Conservation (phyloP, 257 asterid species). For the Parsonsia alboflavescens region DNA sequence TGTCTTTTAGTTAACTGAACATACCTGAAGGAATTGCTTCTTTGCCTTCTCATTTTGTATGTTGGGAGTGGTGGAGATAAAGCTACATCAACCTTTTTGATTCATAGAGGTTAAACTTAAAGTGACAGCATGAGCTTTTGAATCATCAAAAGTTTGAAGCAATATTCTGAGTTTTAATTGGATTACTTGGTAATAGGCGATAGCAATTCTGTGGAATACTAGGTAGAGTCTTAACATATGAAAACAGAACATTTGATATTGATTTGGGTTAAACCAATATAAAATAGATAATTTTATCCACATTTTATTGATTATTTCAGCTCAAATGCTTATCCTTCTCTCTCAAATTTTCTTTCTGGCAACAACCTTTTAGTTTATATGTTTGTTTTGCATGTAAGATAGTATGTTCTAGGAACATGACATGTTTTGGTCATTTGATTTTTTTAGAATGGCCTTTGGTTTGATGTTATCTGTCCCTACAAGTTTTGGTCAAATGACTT, state of each 20-base stretch:
- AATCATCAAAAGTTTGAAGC: too few species aligned
- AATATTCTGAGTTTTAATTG: not conserved
- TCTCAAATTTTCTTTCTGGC: not conserved
- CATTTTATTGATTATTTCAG: not conserved
- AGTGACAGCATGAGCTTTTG: too few species aligned
- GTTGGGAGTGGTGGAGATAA: not conserved
- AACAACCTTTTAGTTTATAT: not conserved
- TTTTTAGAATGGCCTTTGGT: not conserved
- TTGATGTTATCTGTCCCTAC: too few species aligned
- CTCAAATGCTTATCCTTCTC: too few species aligned
- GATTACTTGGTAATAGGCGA: not conserved
- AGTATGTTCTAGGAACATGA: not conserved
- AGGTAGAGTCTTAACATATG: too few species aligned
- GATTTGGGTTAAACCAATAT: too few species aligned
- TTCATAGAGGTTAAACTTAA: too few species aligned
- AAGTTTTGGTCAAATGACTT: too few species aligned
- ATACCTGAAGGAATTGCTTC: not conserved
- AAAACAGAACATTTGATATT: not conserved
- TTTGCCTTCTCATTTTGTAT: not conserved
- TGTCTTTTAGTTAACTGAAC: not conserved
- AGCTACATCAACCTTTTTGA: not conserved
- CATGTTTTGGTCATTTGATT: not conserved
- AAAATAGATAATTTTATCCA: not conserved
- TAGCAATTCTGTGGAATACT: not conserved
- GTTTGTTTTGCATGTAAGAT: not conserved